Base-by-base conservation (phyloP, 495 filamentous ascomycete genomes). In the Aspergillus carlsbadensis region DNA sequence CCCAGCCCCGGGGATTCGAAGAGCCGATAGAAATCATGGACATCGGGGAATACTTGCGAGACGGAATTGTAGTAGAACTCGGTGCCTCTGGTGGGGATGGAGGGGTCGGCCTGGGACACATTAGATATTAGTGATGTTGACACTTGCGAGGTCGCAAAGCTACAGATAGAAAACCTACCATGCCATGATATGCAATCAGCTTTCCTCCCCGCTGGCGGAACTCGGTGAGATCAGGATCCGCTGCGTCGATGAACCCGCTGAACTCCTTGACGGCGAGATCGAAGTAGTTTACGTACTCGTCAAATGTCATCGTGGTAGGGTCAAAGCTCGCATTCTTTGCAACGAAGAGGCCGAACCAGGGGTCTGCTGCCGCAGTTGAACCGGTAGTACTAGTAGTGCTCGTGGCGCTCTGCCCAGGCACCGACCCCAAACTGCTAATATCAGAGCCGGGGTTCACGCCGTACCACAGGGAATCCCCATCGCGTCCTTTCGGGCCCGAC, bases 11-110 rank as follows among this genome's bases (percentile, higher is more conserved):
- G 60, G 6, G 47, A 31, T 15, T 56, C 31, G 47, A 63, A 59
- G 24, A 56, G 56, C 14, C 60, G 60, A 20, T 53, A 63, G 34
- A 55, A 59, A 17, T 59, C 52, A 1, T 37, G 42, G 8, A 58
- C 20, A 46, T 60, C 20, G 5, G 61, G 53, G 36, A 47, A 48
- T 18, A 35, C 43, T 36, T 59, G 66, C 59, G 20, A 48, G 58
- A 56, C 67, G 40, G 52, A 52, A 49, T 55, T 67, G 64, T 65
- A 68, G 62, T 59, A 72, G 50, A 45, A 22, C 3, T 26, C 56
- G 2, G 47, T 59, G 15, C 54, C 54, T 8, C 20, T 44, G 41
- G 41, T 44, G 8, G 41, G 41, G 46, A 49, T 49, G n/a, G 26
- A 20, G 10, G 22, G 1, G 15, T 49, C 46, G 11, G 46, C 22